phyloP scores from a whole-genome alignment of 768 basidiomycete species.

The Fomitopsis pulvina region DNA sequence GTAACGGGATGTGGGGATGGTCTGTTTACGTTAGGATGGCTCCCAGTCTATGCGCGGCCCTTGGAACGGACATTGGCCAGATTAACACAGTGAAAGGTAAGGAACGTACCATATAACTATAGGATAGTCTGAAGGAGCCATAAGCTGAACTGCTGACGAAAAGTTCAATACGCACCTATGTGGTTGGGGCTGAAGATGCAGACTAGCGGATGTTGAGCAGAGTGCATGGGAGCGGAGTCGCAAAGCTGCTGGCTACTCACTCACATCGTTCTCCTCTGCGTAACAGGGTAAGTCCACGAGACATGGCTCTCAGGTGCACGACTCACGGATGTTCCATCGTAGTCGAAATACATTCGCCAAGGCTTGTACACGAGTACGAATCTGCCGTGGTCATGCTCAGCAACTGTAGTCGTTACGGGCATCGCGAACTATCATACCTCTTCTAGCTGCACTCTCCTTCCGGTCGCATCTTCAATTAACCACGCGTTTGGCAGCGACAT shows the following conservation, averaged over 20 bases:
- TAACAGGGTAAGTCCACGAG: background rate
- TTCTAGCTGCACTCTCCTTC: slow-evolving; percentile 31
- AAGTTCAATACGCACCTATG: slow-evolving; percentile 1
- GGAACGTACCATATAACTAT: slow-evolving; percentile 37
- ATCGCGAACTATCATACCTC: slow-evolving; percentile 28
- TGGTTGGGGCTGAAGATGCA: slow-evolving; percentile 49
- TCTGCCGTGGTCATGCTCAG: slow-evolving; percentile 20
- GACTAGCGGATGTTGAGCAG: slow-evolving; percentile 31
- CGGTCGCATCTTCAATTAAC: slow-evolving; percentile 45
- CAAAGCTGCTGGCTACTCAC: slow-evolving; percentile 25
- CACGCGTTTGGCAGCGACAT: slow-evolving; percentile 31
- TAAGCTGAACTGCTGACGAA: background rate
- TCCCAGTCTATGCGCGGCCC: slow-evolving; percentile 4
- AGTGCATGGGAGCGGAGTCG: too few species aligned
- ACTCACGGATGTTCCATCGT: slow-evolving; percentile 38
- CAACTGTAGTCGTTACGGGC: background rate
- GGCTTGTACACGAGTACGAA: slow-evolving; percentile 37
- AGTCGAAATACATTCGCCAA: slow-evolving; percentile 43
- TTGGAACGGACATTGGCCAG: background rate
- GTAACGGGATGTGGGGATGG: background rate
- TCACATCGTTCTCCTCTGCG: slow-evolving; percentile 43
- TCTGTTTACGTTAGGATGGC: slow-evolving; percentile 2
- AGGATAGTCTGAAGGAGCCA: slow-evolving; percentile 38
- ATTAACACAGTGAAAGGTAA: background rate
- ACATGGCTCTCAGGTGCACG: background rate